Evolutionary conservation across 108 stramenopile species (phyloP).

Genomic region (Nitzschia sp.): DNA sequence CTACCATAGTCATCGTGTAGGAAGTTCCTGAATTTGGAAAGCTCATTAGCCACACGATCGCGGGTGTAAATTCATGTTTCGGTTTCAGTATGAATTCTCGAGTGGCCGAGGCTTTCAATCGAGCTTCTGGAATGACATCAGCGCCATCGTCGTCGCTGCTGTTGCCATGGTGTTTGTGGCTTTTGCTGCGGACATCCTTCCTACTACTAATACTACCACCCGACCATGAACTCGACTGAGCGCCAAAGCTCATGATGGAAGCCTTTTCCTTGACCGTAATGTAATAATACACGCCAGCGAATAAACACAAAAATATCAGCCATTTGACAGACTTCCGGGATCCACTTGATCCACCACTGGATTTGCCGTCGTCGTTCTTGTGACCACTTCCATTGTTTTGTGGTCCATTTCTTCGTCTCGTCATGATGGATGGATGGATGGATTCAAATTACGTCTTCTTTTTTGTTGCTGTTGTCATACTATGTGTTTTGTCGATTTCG

Average conservation of each 20-base stretch:
- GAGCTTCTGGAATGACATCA: background rate
- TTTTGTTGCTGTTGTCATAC: background rate
- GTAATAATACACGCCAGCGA: constrained; percentile 7
- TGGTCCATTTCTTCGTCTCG: background rate
- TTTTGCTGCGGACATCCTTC: too few species aligned
- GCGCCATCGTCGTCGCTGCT: background rate
- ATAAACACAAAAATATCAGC: background rate
- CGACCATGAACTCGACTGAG: too few species aligned
- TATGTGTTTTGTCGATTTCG: background rate
- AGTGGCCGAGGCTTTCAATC: background rate
- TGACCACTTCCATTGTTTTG: background rate
- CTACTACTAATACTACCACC: background rate
- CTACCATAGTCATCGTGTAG: constrained; percentile 40
- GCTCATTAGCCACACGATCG: constrained; percentile 56
- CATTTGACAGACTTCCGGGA: background rate
- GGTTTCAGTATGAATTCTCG: constrained; percentile 27
- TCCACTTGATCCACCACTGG: background rate
- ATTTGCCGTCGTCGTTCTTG: background rate
- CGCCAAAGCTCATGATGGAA: background rate
- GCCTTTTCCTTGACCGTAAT: constrained; percentile 4
- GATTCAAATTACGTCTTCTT: too few species aligned
- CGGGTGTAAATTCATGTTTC: constrained; percentile 23
- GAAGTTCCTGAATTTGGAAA: constrained; percentile 58
- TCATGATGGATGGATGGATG: too few species aligned
- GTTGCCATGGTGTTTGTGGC: too few species aligned